These are phyloP conservation scores for Neurospora sp. DNA, from an alignment of 2,329 filamentous ascomycete genomes.

Conservation along the genomic window DNA sequence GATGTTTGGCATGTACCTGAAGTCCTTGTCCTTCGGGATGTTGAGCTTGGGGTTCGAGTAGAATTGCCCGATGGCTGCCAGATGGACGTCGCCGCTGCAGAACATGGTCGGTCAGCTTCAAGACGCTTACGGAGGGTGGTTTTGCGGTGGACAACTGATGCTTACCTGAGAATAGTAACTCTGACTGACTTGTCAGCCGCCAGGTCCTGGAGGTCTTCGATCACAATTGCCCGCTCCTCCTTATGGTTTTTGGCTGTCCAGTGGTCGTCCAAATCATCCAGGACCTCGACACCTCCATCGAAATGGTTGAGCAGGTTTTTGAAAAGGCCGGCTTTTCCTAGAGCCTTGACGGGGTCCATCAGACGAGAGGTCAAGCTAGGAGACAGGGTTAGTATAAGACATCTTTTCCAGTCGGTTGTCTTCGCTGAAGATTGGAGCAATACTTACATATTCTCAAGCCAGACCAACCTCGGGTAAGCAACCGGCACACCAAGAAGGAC, in stretches of 20 bases:
- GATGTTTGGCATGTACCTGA: conserved; percentile 93
- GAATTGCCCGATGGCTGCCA: conserved; percentile 88
- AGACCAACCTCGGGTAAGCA: conserved; percentile 67
- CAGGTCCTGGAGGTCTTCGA: conserved; percentile 86
- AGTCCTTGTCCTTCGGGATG: conserved; percentile 80
- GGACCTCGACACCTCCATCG: conserved; percentile 81
- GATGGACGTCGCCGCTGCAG: conserved; percentile 76
- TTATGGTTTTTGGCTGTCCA: conserved; percentile 98
- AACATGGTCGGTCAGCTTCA: conserved; percentile 2
- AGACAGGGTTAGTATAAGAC: conserved; percentile 7
- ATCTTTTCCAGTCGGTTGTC: neutral
- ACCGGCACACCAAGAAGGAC: conserved; percentile 79
- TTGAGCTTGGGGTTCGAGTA: conserved; percentile 78
- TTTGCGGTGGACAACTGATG: conserved; percentile 8
- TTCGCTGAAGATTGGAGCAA: neutral
- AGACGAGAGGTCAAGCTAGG: conserved; percentile 68
- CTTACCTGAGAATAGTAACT: conserved; percentile 71
- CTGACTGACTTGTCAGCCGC: conserved; percentile 87
- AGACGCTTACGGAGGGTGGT: neutral
- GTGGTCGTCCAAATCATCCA: conserved; percentile 90
- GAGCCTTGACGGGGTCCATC: conserved; percentile 81
- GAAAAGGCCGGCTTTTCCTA: conserved; percentile 72
- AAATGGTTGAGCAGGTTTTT: conserved; percentile 78
- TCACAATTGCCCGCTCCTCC: conserved; percentile 71
- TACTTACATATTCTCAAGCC: conserved; percentile 60